Percentiles rank a stretch among this genome's conserved stretches.
These are phyloP conservation scores for Magnolia kwangsiensis DNA, from an alignment of 164 flowering plant genomes.

Conservation along the genomic window DNA sequence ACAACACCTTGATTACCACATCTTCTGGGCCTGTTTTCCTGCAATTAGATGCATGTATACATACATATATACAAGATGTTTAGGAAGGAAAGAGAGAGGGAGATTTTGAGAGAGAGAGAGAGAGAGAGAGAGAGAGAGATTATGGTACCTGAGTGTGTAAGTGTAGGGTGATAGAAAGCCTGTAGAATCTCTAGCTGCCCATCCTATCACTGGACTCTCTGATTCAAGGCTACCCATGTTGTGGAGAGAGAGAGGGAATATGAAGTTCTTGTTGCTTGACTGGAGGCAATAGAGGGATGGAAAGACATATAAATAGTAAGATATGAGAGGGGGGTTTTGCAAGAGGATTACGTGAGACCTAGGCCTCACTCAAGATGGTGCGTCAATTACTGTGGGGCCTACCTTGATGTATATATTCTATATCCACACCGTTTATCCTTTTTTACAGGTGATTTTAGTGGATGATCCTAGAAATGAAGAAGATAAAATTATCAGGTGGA, in stretches of 20 bases:
- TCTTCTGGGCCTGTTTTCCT: slow-evolving; percentile 85
- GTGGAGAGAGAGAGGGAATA: background rate
- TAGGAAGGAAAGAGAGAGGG: background rate
- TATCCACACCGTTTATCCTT: no score
- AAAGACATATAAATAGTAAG: background rate
- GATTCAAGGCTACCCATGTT: slow-evolving; percentile 30
- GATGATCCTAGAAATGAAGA: no score
- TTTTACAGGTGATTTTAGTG: no score
- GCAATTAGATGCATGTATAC: slow-evolving; percentile 16
- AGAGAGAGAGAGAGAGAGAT: background rate
- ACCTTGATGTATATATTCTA: no score
- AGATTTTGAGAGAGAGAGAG: background rate
- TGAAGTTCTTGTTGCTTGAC: background rate
- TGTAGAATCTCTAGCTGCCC: slow-evolving; percentile 53
- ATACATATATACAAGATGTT: background rate
- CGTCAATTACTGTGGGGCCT: no score
- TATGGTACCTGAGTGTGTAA: slow-evolving; percentile 38
- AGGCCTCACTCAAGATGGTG: no score
- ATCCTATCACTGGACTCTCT: slow-evolving; percentile 38
- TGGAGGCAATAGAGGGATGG: background rate
- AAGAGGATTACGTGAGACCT: no score
- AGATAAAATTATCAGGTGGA: no score
- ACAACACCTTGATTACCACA: slow-evolving; percentile 55
- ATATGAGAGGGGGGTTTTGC: background rate
- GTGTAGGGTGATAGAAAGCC: slow-evolving; percentile 46